Evolutionary conservation across 306 rosid genomes (phyloP), one percentile per base, ranked within the genome.

Genomic region (Oxytropis ochrocephala): DNA sequence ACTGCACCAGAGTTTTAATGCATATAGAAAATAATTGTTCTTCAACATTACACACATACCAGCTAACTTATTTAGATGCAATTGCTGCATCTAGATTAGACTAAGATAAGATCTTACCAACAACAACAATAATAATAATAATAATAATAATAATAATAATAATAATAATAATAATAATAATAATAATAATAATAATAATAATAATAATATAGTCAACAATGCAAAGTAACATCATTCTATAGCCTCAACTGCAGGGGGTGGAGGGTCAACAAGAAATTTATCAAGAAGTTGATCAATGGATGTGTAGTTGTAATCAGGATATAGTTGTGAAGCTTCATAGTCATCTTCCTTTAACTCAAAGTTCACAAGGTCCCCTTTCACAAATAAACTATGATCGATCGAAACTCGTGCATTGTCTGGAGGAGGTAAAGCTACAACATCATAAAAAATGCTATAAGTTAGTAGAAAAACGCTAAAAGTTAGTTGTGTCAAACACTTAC

Each of bases 271-370:
- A 8, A 80, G 69, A 74, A 80, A 83, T 52, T 51, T 69, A 39
- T 80, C 80, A 58, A 83, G 85, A 64, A 80, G 80, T 32, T 80
- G 57, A 47, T 83, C 70, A 18, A 80, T 48, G 5, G 85, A 50
- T 5, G 59, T 80, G 69, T 67, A 76, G 0, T 69, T 33, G n/a
- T 62, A 64, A 64, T 76, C 73, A 29, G 69, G 82, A 83, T 76
- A 79, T 1, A 73, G 65, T 17, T 52, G 5, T 4, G 87, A 73
- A 76, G 75, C 87, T 43, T 79, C 84, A 46, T 76, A 41, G 8
- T 75, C 48, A 18, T 73, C 52, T 38, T 83, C 75, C 2, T 69
- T 64, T 9, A 80, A 1, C 49, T 80, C 82, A 11, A 48, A 79
- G 39, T 49, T 69, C 75, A 59, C 8, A 1, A 69, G 57, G 7